phyloP scores from a whole-genome alignment of 73 alveolate species.

The Blepharisma japonicum region DNA sequence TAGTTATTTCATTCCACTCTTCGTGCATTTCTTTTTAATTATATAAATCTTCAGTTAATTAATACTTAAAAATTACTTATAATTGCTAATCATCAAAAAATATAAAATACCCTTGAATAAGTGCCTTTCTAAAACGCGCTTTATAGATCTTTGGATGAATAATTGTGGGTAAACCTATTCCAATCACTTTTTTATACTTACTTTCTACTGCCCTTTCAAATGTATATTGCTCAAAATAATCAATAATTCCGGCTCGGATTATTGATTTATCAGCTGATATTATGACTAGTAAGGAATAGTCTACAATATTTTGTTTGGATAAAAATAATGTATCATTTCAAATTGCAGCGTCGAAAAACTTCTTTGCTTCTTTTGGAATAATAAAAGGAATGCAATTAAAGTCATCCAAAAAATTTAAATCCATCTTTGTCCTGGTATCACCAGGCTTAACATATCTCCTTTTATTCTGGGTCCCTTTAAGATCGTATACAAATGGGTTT shows the following conservation, averaged over 20 bases:
- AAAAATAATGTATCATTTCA: slow-evolving; percentile 50
- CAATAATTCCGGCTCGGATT: slow-evolving; percentile 51
- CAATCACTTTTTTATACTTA: slow-evolving; percentile 32
- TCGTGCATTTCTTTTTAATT: too few relatives aligned
- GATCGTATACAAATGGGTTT: slow-evolving; percentile 35
- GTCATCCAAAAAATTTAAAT: slow-evolving; percentile 48
- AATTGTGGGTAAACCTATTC: slow-evolving; percentile 40
- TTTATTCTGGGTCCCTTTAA: slow-evolving; percentile 50
- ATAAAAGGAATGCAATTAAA: slow-evolving; percentile 36
- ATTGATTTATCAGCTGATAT: slow-evolving; percentile 28
- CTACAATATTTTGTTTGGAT: slow-evolving; percentile 38
- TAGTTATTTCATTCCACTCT: too few relatives aligned
- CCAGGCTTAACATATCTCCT: slow-evolving; percentile 16
- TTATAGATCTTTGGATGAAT: slow-evolving; percentile 44
- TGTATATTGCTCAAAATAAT: slow-evolving; percentile 49
- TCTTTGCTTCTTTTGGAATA: slow-evolving; percentile 5
- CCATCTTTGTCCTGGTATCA: slow-evolving; percentile 36
- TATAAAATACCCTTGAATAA: slow-evolving; percentile 39
- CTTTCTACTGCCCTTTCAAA: slow-evolving; percentile 45
- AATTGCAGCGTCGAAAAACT: slow-evolving; percentile 32
- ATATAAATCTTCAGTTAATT: too few relatives aligned
- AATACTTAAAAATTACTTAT: neutral
- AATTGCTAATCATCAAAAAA: neutral
- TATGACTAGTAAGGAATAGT: slow-evolving; percentile 45
- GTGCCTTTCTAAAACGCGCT: slow-evolving; percentile 39